These are phyloP conservation scores for Mrakiaceae sp. DNA, from an alignment of 1,284 basidiomycete species.

Conservation along the genomic window DNA sequence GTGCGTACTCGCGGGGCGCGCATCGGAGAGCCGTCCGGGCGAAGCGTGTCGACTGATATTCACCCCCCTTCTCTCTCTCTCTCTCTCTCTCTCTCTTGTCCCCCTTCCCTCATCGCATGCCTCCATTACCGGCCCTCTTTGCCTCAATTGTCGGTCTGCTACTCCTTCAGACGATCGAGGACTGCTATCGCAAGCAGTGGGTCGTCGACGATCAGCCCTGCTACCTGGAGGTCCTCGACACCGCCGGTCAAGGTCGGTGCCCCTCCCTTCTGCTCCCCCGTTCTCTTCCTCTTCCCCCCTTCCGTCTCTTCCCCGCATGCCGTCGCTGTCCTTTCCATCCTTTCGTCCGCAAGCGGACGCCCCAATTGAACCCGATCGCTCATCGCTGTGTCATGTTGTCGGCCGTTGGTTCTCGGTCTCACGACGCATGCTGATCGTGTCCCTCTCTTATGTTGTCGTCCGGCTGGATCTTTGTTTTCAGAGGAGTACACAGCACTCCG, in stretches of 20 bases:
- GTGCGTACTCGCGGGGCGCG: background rate
- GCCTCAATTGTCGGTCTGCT: constrained; percentile 4
- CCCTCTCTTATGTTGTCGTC: constrained; percentile 17
- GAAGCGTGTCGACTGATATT: background rate
- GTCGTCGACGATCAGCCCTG: constrained; percentile 85
- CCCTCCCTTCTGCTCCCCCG: background rate
- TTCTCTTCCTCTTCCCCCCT: constrained; percentile 14
- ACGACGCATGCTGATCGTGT: background rate
- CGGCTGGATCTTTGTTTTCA: constrained; percentile 29
- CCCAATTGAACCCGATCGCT: too few species aligned
- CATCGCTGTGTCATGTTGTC: background rate
- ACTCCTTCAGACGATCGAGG: constrained; percentile 82
- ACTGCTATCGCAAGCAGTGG: constrained; percentile 84
- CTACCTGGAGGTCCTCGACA: constrained; percentile 85
- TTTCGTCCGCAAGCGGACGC: too few species aligned
- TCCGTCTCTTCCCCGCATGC: constrained; percentile 3
- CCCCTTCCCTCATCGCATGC: too few species aligned
- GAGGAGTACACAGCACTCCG: constrained; percentile 95
- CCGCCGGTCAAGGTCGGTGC: constrained; percentile 75
- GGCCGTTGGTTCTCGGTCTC: background rate
- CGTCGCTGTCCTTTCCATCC: background rate
- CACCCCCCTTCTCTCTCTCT: background rate
- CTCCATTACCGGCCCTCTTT: constrained; percentile 18
- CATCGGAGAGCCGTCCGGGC: too few species aligned
- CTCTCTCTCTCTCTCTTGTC: background rate